These are phyloP conservation scores for Ligustrum vulgare DNA, from an alignment of 257 asterid species.

Conservation along the genomic window DNA sequence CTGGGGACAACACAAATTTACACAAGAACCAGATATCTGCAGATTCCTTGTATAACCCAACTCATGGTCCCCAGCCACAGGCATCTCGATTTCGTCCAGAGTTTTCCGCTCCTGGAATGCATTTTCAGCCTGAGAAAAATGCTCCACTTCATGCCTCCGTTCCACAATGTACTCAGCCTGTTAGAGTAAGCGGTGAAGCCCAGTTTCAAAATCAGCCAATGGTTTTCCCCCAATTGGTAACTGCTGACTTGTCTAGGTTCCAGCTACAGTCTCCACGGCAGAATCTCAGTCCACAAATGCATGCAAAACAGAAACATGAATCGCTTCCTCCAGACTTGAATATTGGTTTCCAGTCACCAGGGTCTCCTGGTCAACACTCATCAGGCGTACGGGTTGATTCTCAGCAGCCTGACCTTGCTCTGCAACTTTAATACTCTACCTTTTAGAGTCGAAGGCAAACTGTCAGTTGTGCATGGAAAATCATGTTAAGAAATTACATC, in stretches of 20 bases:
- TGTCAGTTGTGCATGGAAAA: neutral
- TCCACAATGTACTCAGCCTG: constrained; percentile 54
- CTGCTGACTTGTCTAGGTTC: constrained; percentile 80
- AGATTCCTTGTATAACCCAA: constrained; percentile 52
- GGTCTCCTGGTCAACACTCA: constrained; percentile 61
- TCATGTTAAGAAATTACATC: neutral
- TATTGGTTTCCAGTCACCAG: constrained; percentile 79
- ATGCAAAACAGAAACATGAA: constrained; percentile 64
- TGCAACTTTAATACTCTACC: constrained; percentile 60
- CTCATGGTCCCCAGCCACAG: constrained; percentile 51
- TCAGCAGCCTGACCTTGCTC: constrained; percentile 97
- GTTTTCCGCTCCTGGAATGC: constrained; percentile 45
- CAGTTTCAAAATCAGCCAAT: constrained; percentile 59
- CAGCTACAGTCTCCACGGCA: constrained; percentile 70
- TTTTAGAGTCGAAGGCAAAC: neutral
- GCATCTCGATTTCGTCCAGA: constrained; percentile 51
- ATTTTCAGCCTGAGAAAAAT: constrained; percentile 44
- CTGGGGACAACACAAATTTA: constrained; percentile 32
- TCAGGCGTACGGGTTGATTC: constrained; percentile 44
- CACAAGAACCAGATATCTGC: constrained; percentile 47
- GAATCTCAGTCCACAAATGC: constrained; percentile 53
- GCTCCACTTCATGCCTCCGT: constrained; percentile 47
- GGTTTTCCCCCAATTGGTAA: constrained; percentile 58
- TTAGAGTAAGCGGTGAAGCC: constrained; percentile 44
- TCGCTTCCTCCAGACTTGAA: constrained; percentile 88